Evolutionary conservation across 768 basidiomycete species (phyloP).

Genomic region (Leccinum truebloodii): DNA sequence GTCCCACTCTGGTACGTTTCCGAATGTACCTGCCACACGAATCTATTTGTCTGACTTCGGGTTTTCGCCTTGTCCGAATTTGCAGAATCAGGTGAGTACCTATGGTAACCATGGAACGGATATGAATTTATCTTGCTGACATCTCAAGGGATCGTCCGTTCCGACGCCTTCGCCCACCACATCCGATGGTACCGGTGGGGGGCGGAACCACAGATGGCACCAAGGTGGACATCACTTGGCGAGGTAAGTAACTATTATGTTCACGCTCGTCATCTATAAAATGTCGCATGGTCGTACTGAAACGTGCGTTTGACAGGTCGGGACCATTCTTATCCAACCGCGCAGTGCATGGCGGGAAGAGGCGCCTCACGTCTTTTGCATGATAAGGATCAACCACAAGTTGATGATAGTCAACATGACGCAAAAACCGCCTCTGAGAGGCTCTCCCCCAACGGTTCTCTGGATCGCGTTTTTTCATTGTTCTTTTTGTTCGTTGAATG

Average conservation of each 20-base stretch:
- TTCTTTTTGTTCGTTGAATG: not conserved
- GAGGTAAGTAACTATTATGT: conserved; percentile 10
- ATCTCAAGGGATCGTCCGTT: conserved; percentile 1
- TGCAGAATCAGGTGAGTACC: conserved; percentile 2
- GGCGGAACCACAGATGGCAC: not conserved
- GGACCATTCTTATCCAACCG: not conserved
- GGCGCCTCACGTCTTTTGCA: not conserved
- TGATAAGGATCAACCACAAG: not conserved
- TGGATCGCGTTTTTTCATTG: not conserved
- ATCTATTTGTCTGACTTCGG: not conserved
- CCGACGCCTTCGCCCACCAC: not conserved
- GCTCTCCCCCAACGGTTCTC: not conserved
- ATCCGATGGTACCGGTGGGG: not conserved
- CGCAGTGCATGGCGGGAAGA: conserved; percentile 10
- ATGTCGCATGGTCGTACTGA: not conserved
- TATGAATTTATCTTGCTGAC: not conserved
- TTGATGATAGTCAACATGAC: not conserved
- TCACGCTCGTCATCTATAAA: not conserved
- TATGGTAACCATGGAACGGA: not conserved
- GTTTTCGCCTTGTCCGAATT: not conserved
- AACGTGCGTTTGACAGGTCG: conserved; percentile 1
- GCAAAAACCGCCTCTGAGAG: not conserved
- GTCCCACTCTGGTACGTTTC: conserved; percentile 18
- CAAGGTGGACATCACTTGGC: not conserved
- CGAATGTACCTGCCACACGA: not conserved